Base-by-base conservation (phyloP, 1,284 basidiomycete species). In the Anthracocystis walkeri region DNA sequence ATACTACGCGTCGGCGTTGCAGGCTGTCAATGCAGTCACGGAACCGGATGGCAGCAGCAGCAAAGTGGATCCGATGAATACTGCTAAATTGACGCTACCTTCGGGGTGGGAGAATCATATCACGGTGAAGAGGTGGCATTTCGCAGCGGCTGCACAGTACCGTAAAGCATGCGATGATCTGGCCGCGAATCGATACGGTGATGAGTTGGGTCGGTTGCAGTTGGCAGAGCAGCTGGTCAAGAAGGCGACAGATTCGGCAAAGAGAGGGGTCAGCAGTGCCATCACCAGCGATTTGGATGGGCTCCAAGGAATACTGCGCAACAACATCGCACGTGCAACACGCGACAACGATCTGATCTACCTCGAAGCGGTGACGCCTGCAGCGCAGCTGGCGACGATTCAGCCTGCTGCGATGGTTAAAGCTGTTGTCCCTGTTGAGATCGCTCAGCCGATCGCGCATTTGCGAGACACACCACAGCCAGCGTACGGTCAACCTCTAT, bases 321-420 rank as follows among this genome's bases (percentile, higher is more conserved):
- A 86, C 3, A 86, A 87, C 23, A 80, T 88, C 21, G 86, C 88
- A 3, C 89, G 93, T 16, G 93, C 95, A 0, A 84, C 82, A 68
- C 90, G 93, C 29, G 97, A 99, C 85, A 99, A 99, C 82, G 93
- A 97, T 84, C 87, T 98, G 6, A 97, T 99, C 56, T 99, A 99
- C 86, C 93, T 97, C 76, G 89, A 94, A 63, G 91, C 93, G 49
- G 89, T 97, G 0, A 95, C 94, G 0, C 87, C 93, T 0, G 82
- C 89, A 1, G 90, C 92, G 2, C 88, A 91, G 29, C 88, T 97
- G 4, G 86, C 91, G 0, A 84, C 89, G 0, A 91, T 98, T 50
- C 86, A 88, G 42, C 90, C 90, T 23, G 90, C 90, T 2, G 86
- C 89, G 4, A 90, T 98, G 86, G 93, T 91, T 33, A 89, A 91